Evolutionary conservation across 2,329 filamentous ascomycete species (phyloP).

Genomic region (Pseudogymnoascus sp.): DNA sequence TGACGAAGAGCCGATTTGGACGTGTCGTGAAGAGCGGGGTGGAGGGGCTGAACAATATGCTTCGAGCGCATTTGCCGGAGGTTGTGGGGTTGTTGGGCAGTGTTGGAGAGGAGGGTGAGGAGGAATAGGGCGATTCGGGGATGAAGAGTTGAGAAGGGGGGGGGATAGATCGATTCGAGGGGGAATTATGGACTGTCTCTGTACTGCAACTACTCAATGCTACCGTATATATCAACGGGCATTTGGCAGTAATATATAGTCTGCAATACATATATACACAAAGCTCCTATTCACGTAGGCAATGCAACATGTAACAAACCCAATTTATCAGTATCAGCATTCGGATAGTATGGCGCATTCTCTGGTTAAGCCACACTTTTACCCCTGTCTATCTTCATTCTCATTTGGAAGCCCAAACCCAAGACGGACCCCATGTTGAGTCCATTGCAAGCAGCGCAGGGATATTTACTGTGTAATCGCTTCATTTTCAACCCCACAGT

Average conservation of each 20-base stretch:
- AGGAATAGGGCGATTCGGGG: slow-evolving; percentile 1
- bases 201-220: neutral
- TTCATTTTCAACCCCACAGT: too few species aligned
- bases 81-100: slow-evolving; percentile 41
- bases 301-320: neutral
- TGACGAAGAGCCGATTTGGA: slow-evolving; percentile 52
- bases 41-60: slow-evolving; percentile 45
- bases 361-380: too few species aligned
- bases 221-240: neutral
- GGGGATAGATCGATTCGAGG: neutral
- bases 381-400: too few species aligned
- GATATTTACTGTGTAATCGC: too few species aligned
- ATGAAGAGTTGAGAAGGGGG: neutral
- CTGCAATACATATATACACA: neutral
- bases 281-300: neutral
- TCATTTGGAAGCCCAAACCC: too few species aligned
- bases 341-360: too few species aligned
- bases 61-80: slow-evolving; percentile 44
- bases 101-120: slow-evolving; percentile 16
- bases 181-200: neutral
- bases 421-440: too few species aligned
- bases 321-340: too few species aligned
- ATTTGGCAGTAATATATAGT: neutral
- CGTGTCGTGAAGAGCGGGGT: slow-evolving; percentile 44
- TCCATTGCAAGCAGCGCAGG: too few species aligned